These are phyloP conservation scores for Akebia trifoliata DNA, from an alignment of 164 flowering plant species.

Conservation along the genomic window DNA sequence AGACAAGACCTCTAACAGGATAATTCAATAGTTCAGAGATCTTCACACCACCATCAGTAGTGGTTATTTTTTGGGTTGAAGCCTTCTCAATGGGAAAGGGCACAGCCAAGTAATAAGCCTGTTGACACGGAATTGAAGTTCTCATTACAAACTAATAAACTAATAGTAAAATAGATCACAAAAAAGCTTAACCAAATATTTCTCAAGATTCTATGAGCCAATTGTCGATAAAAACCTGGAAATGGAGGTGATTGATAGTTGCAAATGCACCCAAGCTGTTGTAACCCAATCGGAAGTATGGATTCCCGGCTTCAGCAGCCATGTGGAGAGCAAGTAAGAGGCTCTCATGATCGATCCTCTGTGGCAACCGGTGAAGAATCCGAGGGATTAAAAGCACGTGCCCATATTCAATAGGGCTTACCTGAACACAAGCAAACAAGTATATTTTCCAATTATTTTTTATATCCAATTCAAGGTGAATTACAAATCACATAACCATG, in stretches of 20 bases:
- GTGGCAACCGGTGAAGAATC: slow-evolving; percentile 66
- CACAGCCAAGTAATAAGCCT: slow-evolving; percentile 68
- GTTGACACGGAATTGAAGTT: slow-evolving; percentile 49
- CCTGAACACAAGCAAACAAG: slow-evolving; percentile 51
- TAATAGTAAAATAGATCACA: slow-evolving; percentile 28
- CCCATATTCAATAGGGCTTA: slow-evolving; percentile 91
- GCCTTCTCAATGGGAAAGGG: slow-evolving; percentile 80
- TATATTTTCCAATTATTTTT: too few relatives aligned
- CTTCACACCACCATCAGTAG: slow-evolving; percentile 29
- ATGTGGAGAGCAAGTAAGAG: slow-evolving; percentile 73
- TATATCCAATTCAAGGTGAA: slow-evolving; percentile 24
- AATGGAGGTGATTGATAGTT: slow-evolving; percentile 90
- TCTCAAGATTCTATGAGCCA: slow-evolving; percentile 44
- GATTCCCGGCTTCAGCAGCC: slow-evolving; percentile 72
- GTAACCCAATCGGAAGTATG: slow-evolving; percentile 82
- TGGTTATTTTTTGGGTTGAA: slow-evolving; percentile 31
- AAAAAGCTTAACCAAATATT: slow-evolving; percentile 4
- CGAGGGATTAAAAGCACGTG: slow-evolving; percentile 85
- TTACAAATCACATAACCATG: slow-evolving; percentile 39
- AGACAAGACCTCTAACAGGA: slow-evolving; percentile 71
- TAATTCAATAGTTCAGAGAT: slow-evolving; percentile 52
- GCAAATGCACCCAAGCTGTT: slow-evolving; percentile 98
- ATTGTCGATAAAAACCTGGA: slow-evolving; percentile 53
- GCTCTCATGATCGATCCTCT: slow-evolving; percentile 67
- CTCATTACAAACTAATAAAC: slow-evolving; percentile 28